phyloP scores from a whole-genome alignment of 768 basidiomycete genomes.

The Nevesoporus exiguus region DNA sequence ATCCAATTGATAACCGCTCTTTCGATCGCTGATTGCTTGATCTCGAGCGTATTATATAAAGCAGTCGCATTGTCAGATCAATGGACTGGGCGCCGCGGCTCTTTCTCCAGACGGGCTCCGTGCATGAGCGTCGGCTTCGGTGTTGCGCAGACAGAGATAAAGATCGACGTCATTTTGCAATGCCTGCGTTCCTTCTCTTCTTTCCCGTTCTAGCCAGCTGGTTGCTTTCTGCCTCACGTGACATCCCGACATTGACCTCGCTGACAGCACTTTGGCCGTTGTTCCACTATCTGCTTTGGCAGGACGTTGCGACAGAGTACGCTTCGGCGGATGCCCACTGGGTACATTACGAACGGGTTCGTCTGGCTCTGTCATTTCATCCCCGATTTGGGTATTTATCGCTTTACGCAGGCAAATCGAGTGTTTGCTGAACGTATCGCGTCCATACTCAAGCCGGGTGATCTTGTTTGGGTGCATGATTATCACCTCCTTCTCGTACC shows the following conservation, averaged over 20 bases:
- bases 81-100: neutral
- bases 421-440: conserved; percentile 75
- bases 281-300: conserved; percentile 98
- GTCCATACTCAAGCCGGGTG: conserved; percentile 79
- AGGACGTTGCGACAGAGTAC: conserved; percentile 89
- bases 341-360: conserved; percentile 31
- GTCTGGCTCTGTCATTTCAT: neutral
- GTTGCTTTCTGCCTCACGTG: neutral
- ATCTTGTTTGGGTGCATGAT: conserved; percentile 92
- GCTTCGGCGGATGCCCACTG: conserved; percentile 84
- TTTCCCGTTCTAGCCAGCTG: neutral
- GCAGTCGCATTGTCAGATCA: neutral
- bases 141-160: neutral
- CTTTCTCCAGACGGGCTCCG: neutral
- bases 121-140: neutral
- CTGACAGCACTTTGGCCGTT: conserved; percentile 87
- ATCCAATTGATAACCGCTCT: neutral
- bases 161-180: neutral
- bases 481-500: conserved; percentile 95
- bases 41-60: too few species aligned
- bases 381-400: conserved; percentile 1
- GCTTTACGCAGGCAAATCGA: conserved; percentile 64
- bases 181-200: neutral
- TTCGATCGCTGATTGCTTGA: neutral
- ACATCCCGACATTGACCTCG: conserved; percentile 7